Evolutionary conservation across 2,329 filamentous ascomycete genomes (phyloP), one percentile per base, ranked within the genome.

Genomic region (Cladosporium sp.): DNA sequence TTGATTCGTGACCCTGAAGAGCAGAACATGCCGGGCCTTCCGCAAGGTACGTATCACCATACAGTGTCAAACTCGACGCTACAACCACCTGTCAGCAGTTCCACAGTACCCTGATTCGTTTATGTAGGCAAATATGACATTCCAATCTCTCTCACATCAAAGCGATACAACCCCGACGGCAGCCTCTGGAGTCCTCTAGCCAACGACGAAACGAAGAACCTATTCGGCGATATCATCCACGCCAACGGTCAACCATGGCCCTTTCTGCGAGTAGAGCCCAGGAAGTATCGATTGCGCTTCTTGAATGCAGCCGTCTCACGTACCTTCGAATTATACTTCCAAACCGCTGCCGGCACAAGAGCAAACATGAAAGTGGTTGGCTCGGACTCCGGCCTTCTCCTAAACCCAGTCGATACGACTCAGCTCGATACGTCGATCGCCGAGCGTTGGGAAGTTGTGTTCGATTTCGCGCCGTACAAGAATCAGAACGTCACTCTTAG

Each of bases 191-290:
- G 80, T 6, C 79, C 83, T 0, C 77, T 76, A 1, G 77, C 79
- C 24, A 82, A 86, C 68, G 30, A 51, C 36, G 62, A 58, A 21
- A 75, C 75, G 1, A 76, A 77, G 32, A 83, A 80, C 67, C 76
- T 86, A 18, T 87, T 81, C 72, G 86, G 86, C 47, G 86, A 88
- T 70, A 75, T 85, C 1, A 85, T 87, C 61, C 81, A 87, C 51
- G 85, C 87, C 65, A 87, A 88, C 69, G 83, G 83, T 1, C 82
- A 85, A 67, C 86, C 86, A 3, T 88, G 86, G 86, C 86, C 86
- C 4, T 87, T 80, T 68, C 69, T 86, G 14, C 79, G 81, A 15
- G 85, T 87, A 4, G 83, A 88, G 73, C 85, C 84, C 7, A 81
- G 86, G 71, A 88, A 87, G 73, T 88, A 88, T 74, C 83, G 85